phyloP scores from a whole-genome alignment of 2,329 filamentous ascomycete genomes.

The Dryadomyces quercus-mongolicae region DNA sequence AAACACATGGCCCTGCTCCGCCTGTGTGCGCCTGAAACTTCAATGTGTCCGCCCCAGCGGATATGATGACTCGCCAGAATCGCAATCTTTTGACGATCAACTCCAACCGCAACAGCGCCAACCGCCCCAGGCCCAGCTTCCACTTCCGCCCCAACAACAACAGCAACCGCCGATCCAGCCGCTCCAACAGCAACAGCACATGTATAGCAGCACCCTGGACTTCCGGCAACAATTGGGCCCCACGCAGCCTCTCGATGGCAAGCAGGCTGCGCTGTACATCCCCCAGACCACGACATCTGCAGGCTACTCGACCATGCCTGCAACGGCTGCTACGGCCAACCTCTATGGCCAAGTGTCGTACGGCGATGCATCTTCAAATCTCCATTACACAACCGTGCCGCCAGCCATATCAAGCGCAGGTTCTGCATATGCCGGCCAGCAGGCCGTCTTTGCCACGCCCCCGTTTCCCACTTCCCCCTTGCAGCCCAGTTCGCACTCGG shows the following conservation, averaged over 20 bases:
- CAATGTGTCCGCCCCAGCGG: conserved; percentile 86
- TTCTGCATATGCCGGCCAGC: conserved; percentile 33
- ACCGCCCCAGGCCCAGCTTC: conserved; percentile 27
- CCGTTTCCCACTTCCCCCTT: conserved; percentile 19
- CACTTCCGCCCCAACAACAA: conserved; percentile 23
- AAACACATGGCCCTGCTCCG: conserved; percentile 94
- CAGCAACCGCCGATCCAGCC: conserved; percentile 10
- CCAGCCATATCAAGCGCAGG: conserved; percentile 37
- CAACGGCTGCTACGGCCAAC: conserved; percentile 18
- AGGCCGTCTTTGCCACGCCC: conserved; percentile 41
- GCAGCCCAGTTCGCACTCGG: conserved; percentile 28
- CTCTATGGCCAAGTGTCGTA: conserved; percentile 38
- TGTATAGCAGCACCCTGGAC: conserved; percentile 22
- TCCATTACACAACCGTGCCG: conserved; percentile 43
- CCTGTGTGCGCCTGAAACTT: conserved; percentile 82
- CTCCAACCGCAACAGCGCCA: conserved; percentile 27
- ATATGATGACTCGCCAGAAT: conserved; percentile 49
- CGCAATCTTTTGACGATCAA: conserved; percentile 39
- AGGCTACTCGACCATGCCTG: conserved; percentile 26
- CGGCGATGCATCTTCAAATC: conserved; percentile 32
- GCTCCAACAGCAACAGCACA: conserved; percentile 27
- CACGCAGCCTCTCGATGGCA: conserved; percentile 17
- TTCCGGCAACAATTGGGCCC: conserved; percentile 8
- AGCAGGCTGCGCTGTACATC: conserved; percentile 32
- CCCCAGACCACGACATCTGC: conserved; percentile 24